A percentile compares a stretch with the other conserved stretches of the same genome.
Evolutionary conservation across 257 asterid species (phyloP).

Genomic region (Avicennia marina): DNA sequence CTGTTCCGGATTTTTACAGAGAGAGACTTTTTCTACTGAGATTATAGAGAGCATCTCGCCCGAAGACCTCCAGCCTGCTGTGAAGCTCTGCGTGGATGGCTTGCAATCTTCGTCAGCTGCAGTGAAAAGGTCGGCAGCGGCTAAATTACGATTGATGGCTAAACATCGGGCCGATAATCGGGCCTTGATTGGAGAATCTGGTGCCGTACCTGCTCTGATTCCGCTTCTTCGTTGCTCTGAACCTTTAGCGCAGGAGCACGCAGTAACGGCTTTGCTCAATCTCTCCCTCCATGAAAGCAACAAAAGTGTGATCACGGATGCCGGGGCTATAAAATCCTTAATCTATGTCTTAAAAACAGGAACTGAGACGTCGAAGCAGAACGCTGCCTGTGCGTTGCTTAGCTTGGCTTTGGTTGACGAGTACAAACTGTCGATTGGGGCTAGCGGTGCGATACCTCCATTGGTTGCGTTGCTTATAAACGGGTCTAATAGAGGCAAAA

Average conservation of each 20-base stretch:
- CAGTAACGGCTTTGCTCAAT: constrained; percentile 80
- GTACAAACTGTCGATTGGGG: constrained; percentile 77
- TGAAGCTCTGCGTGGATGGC: constrained; percentile 71
- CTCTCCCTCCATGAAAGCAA: constrained; percentile 78
- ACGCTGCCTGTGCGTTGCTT: constrained; percentile 85
- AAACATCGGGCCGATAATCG: constrained; percentile 88
- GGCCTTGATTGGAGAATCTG: constrained; percentile 81
- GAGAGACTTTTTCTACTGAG: constrained; percentile 81
- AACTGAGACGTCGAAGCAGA: constrained; percentile 80
- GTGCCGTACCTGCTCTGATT: constrained; percentile 69
- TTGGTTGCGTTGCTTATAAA: constrained; percentile 59
- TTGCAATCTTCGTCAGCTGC: constrained; percentile 59
- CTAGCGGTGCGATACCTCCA: constrained; percentile 88
- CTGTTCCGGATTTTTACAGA: constrained; percentile 63
- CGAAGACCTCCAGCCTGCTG: constrained; percentile 88
- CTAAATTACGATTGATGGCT: constrained; percentile 66
- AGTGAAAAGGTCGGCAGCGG: constrained; percentile 82
- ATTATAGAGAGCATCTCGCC: constrained; percentile 82
- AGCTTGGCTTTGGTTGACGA: constrained; percentile 82
- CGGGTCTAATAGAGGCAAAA: constrained; percentile 81
- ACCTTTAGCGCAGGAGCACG: constrained; percentile 79
- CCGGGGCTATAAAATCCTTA: constrained; percentile 69
- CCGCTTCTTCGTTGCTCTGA: constrained; percentile 81
- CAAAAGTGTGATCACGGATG: constrained; percentile 46
- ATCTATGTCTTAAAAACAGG: constrained; percentile 83